phyloP scores from a whole-genome alignment of 2,329 filamentous ascomycete genomes.

The Blumeria graminis region DNA sequence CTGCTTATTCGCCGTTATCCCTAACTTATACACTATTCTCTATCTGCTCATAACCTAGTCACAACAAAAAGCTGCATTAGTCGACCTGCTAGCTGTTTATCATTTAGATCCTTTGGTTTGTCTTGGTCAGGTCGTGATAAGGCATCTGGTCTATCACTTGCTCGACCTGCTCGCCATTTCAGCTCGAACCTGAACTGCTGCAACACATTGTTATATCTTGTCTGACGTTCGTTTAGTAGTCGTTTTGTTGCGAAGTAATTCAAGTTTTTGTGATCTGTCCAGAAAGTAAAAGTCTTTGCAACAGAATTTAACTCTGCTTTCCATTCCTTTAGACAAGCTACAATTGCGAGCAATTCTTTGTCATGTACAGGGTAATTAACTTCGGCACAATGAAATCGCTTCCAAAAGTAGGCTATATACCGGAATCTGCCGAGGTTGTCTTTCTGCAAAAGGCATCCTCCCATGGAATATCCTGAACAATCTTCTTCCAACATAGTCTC shows the following conservation, averaged over 20 bases:
- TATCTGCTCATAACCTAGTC: too few species aligned
- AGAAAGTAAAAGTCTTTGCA: not conserved
- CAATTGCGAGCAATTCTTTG: not conserved
- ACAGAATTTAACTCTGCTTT: not conserved
- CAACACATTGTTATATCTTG: not conserved
- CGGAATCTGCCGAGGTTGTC: too few species aligned
- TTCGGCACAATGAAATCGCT: not conserved
- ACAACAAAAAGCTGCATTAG: not conserved
- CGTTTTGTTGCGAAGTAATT: not conserved
- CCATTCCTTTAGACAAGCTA: not conserved
- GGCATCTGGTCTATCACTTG: not conserved
- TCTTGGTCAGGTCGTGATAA: not conserved
- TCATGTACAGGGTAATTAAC: not conserved
- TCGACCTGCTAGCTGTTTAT: not conserved
- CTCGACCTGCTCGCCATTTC: not conserved
- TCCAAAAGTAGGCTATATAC: too few species aligned
- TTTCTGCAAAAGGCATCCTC: too few species aligned
- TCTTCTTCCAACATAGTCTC: too few species aligned
- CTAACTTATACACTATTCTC: too few species aligned
- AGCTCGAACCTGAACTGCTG: not conserved
- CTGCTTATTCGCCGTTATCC: too few species aligned
- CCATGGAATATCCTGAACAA: too few species aligned
- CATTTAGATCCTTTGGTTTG: not conserved
- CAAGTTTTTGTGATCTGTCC: not conserved
- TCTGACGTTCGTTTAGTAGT: not conserved